Conservation (phyloP, 345 rosid genomes). For the Eucalyptus coolabah region DNA sequence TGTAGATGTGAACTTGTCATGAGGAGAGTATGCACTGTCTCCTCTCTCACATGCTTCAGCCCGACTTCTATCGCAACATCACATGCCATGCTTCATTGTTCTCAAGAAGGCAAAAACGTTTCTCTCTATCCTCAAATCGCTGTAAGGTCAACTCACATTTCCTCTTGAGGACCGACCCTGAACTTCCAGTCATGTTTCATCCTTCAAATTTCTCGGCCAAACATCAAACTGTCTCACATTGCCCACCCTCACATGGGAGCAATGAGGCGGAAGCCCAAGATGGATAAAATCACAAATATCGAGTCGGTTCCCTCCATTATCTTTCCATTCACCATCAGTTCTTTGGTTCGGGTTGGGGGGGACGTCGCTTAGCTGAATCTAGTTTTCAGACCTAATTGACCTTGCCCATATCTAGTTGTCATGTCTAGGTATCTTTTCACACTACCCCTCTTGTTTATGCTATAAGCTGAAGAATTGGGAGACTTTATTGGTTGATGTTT, state of each 20-base stretch:
- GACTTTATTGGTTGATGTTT: background rate
- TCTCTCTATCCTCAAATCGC: background rate
- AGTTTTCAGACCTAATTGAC: background rate
- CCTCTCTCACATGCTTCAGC: background rate
- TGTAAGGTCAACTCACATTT: background rate
- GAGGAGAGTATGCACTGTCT: accelerated
- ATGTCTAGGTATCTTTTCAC: background rate
- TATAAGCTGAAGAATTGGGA: background rate
- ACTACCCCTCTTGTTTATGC: background rate
- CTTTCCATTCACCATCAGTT: background rate
- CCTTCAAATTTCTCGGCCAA: background rate
- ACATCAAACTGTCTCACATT: background rate
- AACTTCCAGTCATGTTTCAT: background rate
- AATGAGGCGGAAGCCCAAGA: background rate
- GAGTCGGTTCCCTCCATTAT: background rate
- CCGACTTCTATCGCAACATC: background rate
- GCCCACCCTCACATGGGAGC: background rate
- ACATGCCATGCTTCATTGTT: background rate
- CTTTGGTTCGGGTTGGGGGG: no score
- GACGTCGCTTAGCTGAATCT: no score
- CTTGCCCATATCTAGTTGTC: background rate
- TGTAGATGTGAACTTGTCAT: background rate
- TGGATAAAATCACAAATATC: background rate
- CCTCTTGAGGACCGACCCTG: background rate
- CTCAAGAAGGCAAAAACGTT: background rate